A percentile compares a stretch with the other conserved stretches of the same genome.
Evolutionary conservation across 257 asterid genomes (phyloP).

Genomic region (Nicotiana otophora): DNA sequence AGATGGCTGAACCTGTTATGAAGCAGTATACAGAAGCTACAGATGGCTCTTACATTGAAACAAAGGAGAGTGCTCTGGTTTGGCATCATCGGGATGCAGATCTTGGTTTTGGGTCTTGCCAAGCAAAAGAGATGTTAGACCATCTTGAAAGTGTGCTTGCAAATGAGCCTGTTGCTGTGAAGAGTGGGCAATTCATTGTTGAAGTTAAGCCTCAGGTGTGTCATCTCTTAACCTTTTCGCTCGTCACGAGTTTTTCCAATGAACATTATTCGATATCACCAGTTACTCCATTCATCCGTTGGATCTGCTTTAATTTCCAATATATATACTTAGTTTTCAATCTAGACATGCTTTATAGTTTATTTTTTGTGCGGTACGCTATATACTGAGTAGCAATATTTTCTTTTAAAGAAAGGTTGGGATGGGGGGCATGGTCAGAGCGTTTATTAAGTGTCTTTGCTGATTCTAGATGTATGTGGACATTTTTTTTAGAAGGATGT

Average conservation of each 20-base stretch:
- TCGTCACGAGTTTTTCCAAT: not conserved
- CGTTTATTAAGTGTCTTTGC: not conserved
- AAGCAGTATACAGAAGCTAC: slow-evolving; percentile 44
- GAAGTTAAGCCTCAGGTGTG: slow-evolving; percentile 52
- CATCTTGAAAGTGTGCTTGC: slow-evolving; percentile 51
- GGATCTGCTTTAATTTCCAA: not conserved
- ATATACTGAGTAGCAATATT: not conserved
- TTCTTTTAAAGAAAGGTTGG: not conserved
- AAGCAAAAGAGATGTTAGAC: slow-evolving; percentile 46
- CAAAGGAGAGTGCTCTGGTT: slow-evolving; percentile 44
- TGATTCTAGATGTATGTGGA: not conserved
- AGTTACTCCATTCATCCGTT: not conserved
- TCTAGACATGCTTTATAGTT: not conserved
- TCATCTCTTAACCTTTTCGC: not conserved
- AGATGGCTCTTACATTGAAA: slow-evolving; percentile 43
- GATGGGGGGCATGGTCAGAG: not conserved
- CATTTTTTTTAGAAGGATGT: not conserved
- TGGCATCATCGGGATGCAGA: slow-evolving; percentile 52
- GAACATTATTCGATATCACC: not conserved
- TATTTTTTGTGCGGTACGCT: not conserved
- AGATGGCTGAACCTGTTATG: slow-evolving; percentile 47
- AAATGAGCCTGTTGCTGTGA: slow-evolving; percentile 46
- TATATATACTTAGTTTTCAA: not conserved
- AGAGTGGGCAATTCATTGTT: slow-evolving; percentile 47
- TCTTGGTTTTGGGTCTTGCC: slow-evolving; percentile 46